Conservation (phyloP, 129 eudicot genomes). For the Lonicera japonica region DNA sequence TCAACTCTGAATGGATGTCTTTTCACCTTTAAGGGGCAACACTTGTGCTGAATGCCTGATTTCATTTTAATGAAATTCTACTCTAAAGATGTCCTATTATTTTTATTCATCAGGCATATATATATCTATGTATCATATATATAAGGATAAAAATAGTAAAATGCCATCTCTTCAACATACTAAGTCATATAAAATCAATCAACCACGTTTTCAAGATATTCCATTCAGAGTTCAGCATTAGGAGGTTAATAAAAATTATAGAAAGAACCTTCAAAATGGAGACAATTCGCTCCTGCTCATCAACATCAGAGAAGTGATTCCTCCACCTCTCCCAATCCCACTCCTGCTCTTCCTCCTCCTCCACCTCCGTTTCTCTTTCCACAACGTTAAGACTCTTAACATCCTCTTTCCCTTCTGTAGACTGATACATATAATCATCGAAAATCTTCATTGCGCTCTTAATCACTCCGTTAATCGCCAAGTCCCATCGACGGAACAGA, state of each 20-base stretch:
- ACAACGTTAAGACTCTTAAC: not conserved
- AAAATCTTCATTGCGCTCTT: constrained; percentile 43
- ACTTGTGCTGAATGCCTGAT: too few species aligned
- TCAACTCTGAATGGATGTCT: too few species aligned
- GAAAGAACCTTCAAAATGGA: constrained; percentile 54
- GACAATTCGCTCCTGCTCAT: constrained; percentile 69
- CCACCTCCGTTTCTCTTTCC: constrained; percentile 11
- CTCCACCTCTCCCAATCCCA: constrained; percentile 98
- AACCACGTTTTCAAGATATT: too few species aligned
- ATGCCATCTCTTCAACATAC: too few species aligned
- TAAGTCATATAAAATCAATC: too few species aligned
- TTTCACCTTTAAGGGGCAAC: too few species aligned
- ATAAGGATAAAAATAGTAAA: too few species aligned
- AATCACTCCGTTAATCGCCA: constrained; percentile 40
- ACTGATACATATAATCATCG: constrained; percentile 29
- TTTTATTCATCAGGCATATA: too few species aligned
- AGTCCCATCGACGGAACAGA: constrained; percentile 43
- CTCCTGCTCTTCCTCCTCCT: constrained; percentile 16
- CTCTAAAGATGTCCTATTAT: too few species aligned
- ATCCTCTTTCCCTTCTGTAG: not conserved
- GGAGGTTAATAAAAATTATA: not conserved
- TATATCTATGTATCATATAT: too few species aligned
- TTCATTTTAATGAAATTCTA: too few species aligned
- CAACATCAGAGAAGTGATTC: constrained; percentile 67
- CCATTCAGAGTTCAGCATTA: too few species aligned